phyloP scores from a whole-genome alignment of 2,329 filamentous ascomycete species.

The Mollisiaceae sp. region DNA sequence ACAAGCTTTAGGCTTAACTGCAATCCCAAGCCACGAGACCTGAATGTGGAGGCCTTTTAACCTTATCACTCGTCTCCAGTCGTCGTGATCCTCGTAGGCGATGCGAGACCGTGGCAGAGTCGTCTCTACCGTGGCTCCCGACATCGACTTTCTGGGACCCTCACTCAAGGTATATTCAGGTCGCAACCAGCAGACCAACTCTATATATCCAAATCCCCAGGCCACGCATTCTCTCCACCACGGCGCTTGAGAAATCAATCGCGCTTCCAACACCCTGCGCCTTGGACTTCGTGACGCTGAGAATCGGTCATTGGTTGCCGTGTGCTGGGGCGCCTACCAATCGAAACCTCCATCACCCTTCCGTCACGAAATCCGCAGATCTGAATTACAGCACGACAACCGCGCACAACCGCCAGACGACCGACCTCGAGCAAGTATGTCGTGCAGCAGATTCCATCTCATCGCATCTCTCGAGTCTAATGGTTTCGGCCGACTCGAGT shows the following conservation, averaged over 20 bases:
- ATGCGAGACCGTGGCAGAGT: not conserved
- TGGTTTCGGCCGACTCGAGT: not conserved
- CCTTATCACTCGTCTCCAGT: not conserved
- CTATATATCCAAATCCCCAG: constrained; percentile 3
- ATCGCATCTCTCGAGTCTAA: not conserved
- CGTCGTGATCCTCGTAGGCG: not conserved
- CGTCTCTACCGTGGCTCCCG: no score
- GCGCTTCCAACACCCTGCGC: constrained; percentile 12
- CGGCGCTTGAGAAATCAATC: not conserved
- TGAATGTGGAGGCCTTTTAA: not conserved
- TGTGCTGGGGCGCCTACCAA: constrained; percentile 7
- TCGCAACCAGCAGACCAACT: not conserved
- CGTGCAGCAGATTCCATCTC: not conserved
- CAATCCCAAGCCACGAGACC: not conserved
- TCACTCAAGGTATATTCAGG: not conserved
- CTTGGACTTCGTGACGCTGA: not conserved
- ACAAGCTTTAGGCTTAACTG: constrained; percentile 7
- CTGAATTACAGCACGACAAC: not conserved
- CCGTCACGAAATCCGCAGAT: not conserved
- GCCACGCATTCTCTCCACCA: not conserved
- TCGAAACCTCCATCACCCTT: constrained; percentile 1
- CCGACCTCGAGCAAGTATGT: not conserved
- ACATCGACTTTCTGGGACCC: not conserved
- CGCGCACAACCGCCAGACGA: constrained; percentile 5
- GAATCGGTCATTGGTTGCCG: not conserved